Evolutionary conservation across 306 rosid species (phyloP).

Genomic region (Prunus campanulata): DNA sequence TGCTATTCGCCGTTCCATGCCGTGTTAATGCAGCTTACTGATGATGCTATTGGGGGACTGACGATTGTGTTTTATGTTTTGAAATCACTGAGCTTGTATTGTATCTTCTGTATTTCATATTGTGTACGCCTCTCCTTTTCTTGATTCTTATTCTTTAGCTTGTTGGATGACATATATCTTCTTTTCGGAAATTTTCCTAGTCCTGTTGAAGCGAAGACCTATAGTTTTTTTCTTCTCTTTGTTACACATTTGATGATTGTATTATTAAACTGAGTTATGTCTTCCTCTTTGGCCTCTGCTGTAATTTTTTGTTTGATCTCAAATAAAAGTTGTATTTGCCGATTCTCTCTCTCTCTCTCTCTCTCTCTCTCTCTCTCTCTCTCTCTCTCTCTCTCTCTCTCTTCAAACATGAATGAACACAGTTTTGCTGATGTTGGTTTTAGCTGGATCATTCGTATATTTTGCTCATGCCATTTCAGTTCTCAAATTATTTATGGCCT

Average conservation of each 20-base stretch:
- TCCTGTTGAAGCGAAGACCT: constrained; percentile 5
- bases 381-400: too few relatives aligned
- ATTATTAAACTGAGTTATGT: constrained; percentile 10
- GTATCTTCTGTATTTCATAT: constrained; percentile 50
- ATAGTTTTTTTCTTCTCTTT: neutral
- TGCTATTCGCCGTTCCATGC: constrained; percentile 24
- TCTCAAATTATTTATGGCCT: too few relatives aligned
- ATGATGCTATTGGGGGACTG: constrained; percentile 36
- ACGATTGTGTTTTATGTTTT: constrained; percentile 31
- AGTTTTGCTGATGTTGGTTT: neutral
- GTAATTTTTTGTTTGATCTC: neutral
- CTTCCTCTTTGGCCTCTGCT: neutral
- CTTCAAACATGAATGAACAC: too few relatives aligned
- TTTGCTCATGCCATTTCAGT: too few relatives aligned
- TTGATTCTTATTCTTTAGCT: constrained; percentile 10
- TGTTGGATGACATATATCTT: constrained; percentile 4
- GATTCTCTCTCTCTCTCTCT: too few relatives aligned
- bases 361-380: too few relatives aligned
- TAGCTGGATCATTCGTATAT: too few relatives aligned
- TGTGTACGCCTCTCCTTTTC: constrained; percentile 37
- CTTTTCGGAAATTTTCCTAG: constrained; percentile 1
- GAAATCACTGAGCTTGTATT: constrained; percentile 48
- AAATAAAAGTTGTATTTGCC: constrained; percentile 3
- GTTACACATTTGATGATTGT: constrained; percentile 15
- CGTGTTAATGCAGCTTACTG: constrained; percentile 31